Conservation (phyloP, 768 basidiomycete genomes). For the Sporobolomyces phaffii region DNA sequence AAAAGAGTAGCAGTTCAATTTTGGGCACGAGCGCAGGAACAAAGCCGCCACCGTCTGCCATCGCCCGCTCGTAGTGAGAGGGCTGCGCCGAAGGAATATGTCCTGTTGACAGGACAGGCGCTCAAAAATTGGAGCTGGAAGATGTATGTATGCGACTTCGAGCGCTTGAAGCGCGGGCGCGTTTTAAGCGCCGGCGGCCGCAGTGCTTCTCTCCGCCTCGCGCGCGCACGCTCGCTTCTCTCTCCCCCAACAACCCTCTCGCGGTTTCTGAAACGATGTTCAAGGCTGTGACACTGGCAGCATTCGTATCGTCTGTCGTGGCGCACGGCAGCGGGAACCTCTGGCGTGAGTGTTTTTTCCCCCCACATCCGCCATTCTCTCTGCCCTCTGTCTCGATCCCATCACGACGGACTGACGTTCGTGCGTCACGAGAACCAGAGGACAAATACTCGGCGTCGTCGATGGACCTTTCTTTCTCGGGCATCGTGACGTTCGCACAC, state of each 20-base stretch:
- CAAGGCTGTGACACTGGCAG: not conserved
- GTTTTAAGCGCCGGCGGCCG: not conserved
- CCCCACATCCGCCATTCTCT: not conserved
- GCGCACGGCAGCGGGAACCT: not conserved
- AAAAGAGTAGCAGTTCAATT: too few species aligned
- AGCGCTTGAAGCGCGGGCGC: too few species aligned
- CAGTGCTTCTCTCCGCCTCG: not conserved
- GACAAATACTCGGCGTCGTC: conserved; percentile 63
- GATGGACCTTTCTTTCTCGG: conserved; percentile 68
- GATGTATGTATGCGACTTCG: not conserved
- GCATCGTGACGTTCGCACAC: conserved; percentile 76
- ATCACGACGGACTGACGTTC: too few species aligned
- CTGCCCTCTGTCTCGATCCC: not conserved
- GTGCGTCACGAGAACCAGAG: not conserved
- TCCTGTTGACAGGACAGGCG: too few species aligned
- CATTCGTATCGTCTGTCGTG: not conserved
- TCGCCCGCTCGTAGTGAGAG: too few species aligned
- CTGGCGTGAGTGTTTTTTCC: not conserved
- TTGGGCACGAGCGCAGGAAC: too few species aligned
- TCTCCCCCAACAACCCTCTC: too few species aligned
- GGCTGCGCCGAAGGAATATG: too few species aligned
- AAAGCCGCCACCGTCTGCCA: too few species aligned
- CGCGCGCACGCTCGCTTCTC: not conserved
- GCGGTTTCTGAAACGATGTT: not conserved
- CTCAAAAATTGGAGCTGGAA: too few species aligned